Percentiles rank a stretch among this genome's conserved stretches.
phyloP scores from a whole-genome alignment of 768 basidiomycete species.

The Phlegmacium glaucopus region DNA sequence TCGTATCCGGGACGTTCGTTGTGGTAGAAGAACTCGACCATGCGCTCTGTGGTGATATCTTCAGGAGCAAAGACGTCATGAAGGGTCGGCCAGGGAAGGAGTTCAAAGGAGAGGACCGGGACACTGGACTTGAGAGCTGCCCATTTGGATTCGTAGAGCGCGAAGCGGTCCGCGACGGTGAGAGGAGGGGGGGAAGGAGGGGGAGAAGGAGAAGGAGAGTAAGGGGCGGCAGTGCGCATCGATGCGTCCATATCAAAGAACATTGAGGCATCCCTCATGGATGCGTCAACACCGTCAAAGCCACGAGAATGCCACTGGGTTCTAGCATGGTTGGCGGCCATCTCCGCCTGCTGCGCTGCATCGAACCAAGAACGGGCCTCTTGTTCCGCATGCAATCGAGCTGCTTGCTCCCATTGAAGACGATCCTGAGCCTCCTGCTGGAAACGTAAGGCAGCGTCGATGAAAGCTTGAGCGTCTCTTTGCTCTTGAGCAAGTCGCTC shows the following conservation, averaged over 20 bases:
- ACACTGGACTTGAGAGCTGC: slow-evolving; percentile 23
- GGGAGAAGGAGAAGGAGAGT: background rate
- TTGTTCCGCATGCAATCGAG: background rate
- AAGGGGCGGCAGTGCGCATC: background rate
- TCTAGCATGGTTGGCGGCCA: background rate
- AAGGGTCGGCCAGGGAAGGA: slow-evolving; percentile 46
- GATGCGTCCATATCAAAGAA: slow-evolving; percentile 7
- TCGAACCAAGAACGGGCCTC: background rate
- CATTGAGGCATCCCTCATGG: slow-evolving; percentile 7
- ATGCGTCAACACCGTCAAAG: background rate
- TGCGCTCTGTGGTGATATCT: slow-evolving; percentile 31
- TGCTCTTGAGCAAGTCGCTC: background rate
- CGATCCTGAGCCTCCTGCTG: slow-evolving; percentile 1
- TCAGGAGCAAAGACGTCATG: slow-evolving; percentile 12
- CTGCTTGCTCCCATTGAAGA: background rate
- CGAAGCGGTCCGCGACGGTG: slow-evolving; percentile 14
- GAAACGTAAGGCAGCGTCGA: background rate
- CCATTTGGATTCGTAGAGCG: slow-evolving; percentile 35
- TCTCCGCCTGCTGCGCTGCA: background rate
- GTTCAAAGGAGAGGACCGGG: slow-evolving; percentile 19
- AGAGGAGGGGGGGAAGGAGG: slow-evolving; percentile 4
- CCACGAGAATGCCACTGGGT: background rate
- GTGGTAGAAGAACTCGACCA: slow-evolving; percentile 40
- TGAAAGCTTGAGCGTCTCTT: background rate
- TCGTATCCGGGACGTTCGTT: slow-evolving; percentile 24